phyloP scores from a whole-genome alignment of 441 rosid species.

The Raphanus hybrid region DNA sequence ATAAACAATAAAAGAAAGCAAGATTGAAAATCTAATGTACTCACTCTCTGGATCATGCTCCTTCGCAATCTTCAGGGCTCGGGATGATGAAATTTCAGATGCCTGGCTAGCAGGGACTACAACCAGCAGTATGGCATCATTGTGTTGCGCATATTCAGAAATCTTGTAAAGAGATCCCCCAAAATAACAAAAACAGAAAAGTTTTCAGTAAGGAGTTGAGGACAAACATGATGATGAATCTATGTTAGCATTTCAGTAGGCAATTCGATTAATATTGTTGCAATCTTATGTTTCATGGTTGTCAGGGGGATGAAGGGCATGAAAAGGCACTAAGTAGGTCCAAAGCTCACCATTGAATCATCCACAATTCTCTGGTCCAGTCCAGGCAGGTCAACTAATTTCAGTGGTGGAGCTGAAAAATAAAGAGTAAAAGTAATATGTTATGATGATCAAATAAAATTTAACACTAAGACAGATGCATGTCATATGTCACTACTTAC shows the following conservation, averaged over 20 bases:
- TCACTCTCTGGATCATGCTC: constrained; percentile 85
- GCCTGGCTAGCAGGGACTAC: constrained; percentile 85
- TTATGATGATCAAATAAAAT: neutral
- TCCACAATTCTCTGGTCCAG: neutral
- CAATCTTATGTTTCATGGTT: neutral
- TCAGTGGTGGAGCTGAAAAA: neutral
- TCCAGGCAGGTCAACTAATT: neutral
- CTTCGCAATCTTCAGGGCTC: constrained; percentile 86
- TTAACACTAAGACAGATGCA: neutral
- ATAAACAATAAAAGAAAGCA: neutral
- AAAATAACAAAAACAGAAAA: too few relatives aligned
- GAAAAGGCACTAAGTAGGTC: neutral
- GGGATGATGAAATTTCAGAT: constrained; percentile 85
- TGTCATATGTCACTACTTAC: neutral
- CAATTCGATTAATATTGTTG: neutral
- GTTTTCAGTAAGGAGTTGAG: neutral
- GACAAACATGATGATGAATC: neutral
- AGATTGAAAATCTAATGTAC: constrained; percentile 25
- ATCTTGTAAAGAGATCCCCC: constrained; percentile 53
- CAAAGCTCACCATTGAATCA: neutral
- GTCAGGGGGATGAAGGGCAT: neutral
- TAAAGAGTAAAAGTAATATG: neutral
- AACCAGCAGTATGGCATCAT: constrained; percentile 87
- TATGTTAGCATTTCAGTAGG: neutral
- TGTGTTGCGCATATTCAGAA: constrained; percentile 76